A percentile compares a stretch with the other conserved stretches of the same genome.
These are phyloP conservation scores for Aphanomyces cochlioides DNA, from an alignment of 352 stramenopile genomes.

Conservation along the genomic window DNA sequence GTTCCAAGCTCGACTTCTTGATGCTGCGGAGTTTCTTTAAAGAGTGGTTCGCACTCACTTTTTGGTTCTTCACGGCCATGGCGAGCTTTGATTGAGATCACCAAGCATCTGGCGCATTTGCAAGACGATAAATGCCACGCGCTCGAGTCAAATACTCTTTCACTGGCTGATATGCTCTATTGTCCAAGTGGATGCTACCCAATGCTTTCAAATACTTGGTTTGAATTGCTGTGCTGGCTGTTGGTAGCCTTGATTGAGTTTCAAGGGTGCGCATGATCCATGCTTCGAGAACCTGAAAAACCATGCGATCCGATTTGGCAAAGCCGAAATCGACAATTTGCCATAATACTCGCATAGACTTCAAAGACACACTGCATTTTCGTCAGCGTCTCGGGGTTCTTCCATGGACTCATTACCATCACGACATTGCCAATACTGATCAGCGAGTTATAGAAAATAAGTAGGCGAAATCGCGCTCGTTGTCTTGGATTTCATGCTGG, in stretches of 20 bases:
- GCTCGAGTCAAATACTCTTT: no score
- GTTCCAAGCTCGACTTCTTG: background rate
- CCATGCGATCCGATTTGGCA: constrained; percentile 3
- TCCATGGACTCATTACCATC: constrained; percentile 2
- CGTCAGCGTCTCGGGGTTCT: background rate
- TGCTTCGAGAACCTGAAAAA: constrained; percentile 3
- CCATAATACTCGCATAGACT: background rate
- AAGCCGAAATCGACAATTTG: background rate
- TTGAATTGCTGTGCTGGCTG: background rate
- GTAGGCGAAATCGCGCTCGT: background rate
- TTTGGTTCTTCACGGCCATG: background rate
- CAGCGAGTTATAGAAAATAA: background rate
- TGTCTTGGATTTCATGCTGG: background rate
- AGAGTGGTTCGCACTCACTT: constrained; percentile 5
- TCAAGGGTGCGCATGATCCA: constrained; percentile 6
- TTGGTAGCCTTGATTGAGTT: background rate
- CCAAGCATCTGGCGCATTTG: no score
- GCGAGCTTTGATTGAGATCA: no score
- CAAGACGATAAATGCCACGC: no score
- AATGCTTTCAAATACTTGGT: background rate
- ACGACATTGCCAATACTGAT: background rate
- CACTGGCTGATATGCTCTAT: no score
- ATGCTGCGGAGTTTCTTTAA: background rate
- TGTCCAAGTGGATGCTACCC: no score
- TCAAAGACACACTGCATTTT: constrained; percentile 4